Percentiles rank a stretch among this genome's conserved stretches.
Evolutionary conservation across 176 grass and related monocot genomes (phyloP).

Genomic region (Paspalum vaginatum): DNA sequence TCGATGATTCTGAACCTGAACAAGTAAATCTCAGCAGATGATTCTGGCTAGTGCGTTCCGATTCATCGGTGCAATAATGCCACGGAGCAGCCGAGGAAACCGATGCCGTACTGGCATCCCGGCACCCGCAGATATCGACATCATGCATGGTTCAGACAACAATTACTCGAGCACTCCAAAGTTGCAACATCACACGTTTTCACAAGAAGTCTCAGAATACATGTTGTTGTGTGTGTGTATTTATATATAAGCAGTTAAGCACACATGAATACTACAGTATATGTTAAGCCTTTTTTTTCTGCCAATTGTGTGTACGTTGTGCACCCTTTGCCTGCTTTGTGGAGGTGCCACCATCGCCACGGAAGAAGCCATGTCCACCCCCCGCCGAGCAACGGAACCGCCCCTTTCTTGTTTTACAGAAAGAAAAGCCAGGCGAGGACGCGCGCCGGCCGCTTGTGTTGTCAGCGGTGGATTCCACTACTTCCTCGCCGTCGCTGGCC

Average conservation of each 20-base stretch:
- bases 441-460: conserved; percentile 6
- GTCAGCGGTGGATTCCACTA: conserved; percentile 46
- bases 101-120: background rate
- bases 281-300: background rate
- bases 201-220: background rate
- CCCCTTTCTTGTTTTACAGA: background rate
- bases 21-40: background rate
- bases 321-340: conserved; percentile 19
- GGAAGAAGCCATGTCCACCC: conserved; percentile 12
- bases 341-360: conserved; percentile 33
- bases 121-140: background rate
- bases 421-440: background rate
- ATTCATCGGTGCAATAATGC: background rate
- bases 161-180: background rate
- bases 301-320: conserved; percentile 8
- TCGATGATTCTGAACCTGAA: background rate
- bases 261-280: too few relatives aligned
- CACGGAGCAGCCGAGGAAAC: background rate
- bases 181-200: background rate
- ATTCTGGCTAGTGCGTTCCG: background rate
- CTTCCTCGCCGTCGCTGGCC: background rate
- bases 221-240: too few relatives aligned
- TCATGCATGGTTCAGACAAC: background rate
- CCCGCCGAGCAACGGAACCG: background rate
- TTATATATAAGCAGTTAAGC: too few relatives aligned